phyloP scores from a whole-genome alignment of 495 filamentous ascomycete genomes.

The Talaromyces borbonicus region DNA sequence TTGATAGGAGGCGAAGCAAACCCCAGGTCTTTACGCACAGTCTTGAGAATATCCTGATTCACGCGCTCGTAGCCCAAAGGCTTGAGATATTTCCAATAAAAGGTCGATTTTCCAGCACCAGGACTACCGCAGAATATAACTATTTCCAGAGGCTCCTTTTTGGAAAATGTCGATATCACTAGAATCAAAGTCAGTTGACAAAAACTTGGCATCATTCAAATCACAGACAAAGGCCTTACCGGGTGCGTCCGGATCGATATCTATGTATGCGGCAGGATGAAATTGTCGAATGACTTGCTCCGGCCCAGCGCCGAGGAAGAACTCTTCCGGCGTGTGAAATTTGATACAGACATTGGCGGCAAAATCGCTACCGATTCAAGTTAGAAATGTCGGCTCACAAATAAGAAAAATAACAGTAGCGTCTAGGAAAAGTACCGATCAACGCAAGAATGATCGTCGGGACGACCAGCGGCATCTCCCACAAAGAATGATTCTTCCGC shows the following conservation, averaged over 20 bases:
- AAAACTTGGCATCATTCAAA: background rate
- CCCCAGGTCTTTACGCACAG: slow-evolving; percentile 47
- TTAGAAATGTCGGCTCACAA: background rate
- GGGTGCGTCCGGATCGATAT: slow-evolving; percentile 22
- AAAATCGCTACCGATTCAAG: slow-evolving; percentile 51
- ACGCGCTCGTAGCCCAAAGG: slow-evolving; percentile 74
- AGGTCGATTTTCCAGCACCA: slow-evolving; percentile 83
- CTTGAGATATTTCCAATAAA: slow-evolving; percentile 70
- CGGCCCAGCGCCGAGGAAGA: slow-evolving; percentile 59
- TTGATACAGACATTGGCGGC: slow-evolving; percentile 70
- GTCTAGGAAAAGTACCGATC: slow-evolving; percentile 48
- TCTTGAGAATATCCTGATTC: slow-evolving; percentile 87
- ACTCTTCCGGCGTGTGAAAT: slow-evolving; percentile 86
- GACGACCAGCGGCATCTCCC: slow-evolving; percentile 71
- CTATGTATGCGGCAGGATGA: slow-evolving; percentile 48
- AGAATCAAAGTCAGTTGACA: background rate
- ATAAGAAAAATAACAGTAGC: slow-evolving; percentile 4
- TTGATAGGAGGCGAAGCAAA: no score
- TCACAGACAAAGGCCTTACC: slow-evolving; percentile 16
- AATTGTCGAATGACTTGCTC: slow-evolving; percentile 58
- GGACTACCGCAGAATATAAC: slow-evolving; percentile 83
- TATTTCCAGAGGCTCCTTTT: slow-evolving; percentile 58
- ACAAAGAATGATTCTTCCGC: slow-evolving; percentile 67
- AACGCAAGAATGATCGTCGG: slow-evolving; percentile 63
- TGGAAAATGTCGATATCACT: slow-evolving; percentile 40